Conservation (phyloP, 805 yeast species). For the Isabelozyma pseudorhagii region DNA sequence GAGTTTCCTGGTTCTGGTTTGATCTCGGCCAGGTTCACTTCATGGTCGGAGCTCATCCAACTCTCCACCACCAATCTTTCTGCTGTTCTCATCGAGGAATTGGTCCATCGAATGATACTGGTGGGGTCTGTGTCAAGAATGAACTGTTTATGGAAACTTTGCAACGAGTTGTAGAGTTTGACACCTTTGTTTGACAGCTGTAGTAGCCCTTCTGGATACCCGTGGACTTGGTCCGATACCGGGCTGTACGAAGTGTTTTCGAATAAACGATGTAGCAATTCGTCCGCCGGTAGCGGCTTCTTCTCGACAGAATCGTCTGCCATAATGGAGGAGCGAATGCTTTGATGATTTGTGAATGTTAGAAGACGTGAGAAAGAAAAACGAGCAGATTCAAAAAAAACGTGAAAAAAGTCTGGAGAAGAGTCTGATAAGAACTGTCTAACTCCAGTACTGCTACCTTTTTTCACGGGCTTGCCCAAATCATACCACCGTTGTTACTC, state of each 20-base stretch:
- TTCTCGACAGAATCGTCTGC: background rate
- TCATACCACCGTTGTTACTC: background rate
- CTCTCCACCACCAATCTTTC: slow-evolving; percentile 17
- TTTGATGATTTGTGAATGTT: too few species aligned
- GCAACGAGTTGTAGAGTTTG: slow-evolving; percentile 29
- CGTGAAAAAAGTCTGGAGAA: too few species aligned
- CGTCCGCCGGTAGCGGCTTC: background rate
- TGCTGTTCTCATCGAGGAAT: slow-evolving; percentile 20
- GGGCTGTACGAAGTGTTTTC: background rate
- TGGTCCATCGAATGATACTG: slow-evolving; percentile 27
- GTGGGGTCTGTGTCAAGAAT: slow-evolving; percentile 10
- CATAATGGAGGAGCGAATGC: background rate
- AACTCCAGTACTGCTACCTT: too few species aligned
- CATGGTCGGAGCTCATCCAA: slow-evolving; percentile 17
- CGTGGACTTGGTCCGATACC: background rate
- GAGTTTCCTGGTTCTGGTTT: background rate
- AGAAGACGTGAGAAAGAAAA: too few species aligned
- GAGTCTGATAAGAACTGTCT: too few species aligned
- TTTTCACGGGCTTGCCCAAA: too few species aligned
- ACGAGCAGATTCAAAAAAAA: too few species aligned
- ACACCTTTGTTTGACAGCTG: slow-evolving; percentile 27
- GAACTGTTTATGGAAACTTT: slow-evolving; percentile 34
- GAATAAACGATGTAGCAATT: slow-evolving; percentile 4
- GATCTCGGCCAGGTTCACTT: slow-evolving; percentile 1
- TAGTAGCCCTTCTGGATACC: slow-evolving; percentile 32